phyloP scores from a whole-genome alignment of 805 yeast genomes.

The Saccharomycopsis microspora region DNA sequence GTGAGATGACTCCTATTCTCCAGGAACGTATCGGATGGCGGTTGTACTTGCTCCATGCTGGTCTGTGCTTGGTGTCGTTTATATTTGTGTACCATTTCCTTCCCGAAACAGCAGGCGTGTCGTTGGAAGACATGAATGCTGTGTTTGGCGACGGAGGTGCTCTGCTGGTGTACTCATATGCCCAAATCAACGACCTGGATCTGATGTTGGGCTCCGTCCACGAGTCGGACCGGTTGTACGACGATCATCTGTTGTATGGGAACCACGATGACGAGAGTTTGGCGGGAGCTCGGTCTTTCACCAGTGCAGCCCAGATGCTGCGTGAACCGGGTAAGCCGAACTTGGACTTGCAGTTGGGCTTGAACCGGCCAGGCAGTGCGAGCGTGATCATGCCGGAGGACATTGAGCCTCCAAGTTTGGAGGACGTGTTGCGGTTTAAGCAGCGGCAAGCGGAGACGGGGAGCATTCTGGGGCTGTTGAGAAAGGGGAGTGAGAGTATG shows the following conservation, averaged over 20 bases:
- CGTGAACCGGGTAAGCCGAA: constrained; percentile 23
- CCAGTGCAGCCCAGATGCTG: constrained; percentile 11
- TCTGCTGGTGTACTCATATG: constrained; percentile 23
- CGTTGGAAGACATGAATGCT: constrained; percentile 85
- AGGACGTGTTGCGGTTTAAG: constrained; percentile 26
- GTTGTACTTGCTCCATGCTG: constrained; percentile 71
- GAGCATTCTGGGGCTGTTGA: constrained; percentile 28
- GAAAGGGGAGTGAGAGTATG: constrained; percentile 33
- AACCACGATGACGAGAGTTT: constrained; percentile 11
- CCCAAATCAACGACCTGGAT: constrained; percentile 20
- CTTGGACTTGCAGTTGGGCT: constrained; percentile 4
- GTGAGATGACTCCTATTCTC: constrained; percentile 81
- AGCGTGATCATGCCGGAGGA: constrained; percentile 17
- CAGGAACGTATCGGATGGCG: constrained; percentile 71
- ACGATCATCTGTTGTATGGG: not conserved
- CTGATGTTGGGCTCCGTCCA: constrained; percentile 9
- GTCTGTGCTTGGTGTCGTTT: constrained; percentile 64
- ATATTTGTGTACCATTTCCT: constrained; percentile 59
- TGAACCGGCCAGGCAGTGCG: constrained; percentile 1
- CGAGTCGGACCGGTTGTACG: constrained; percentile 9
- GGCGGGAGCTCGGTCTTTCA: constrained; percentile 8
- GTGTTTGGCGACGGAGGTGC: constrained; percentile 59
- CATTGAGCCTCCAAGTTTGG: constrained; percentile 28
- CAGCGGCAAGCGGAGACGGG: constrained; percentile 20
- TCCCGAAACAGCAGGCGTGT: constrained; percentile 87